These are phyloP conservation scores for Choiromyces venosus DNA, from an alignment of 495 filamentous ascomycete genomes.

Conservation along the genomic window DNA sequence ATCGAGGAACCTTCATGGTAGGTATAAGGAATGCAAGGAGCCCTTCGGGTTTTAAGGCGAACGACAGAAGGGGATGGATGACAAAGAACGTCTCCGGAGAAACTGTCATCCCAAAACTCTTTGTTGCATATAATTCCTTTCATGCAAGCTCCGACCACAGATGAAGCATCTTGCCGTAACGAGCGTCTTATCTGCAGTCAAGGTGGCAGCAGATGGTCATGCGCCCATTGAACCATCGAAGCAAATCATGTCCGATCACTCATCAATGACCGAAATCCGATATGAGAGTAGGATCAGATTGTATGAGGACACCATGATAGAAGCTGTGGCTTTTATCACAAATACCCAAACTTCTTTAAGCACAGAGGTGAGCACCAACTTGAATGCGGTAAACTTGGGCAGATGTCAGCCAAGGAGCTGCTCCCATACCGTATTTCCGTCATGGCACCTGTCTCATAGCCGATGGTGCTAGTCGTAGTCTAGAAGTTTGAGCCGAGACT, in stretches of 20 bases:
- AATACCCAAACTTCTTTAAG: background rate
- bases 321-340: background rate
- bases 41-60: background rate
- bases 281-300: background rate
- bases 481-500: background rate
- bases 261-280: background rate
- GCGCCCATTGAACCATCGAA: background rate
- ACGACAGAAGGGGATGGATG: background rate
- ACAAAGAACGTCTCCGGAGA: background rate
- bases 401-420: background rate
- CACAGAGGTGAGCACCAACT: background rate
- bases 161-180: background rate
- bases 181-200: background rate
- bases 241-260: background rate
- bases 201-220: background rate
- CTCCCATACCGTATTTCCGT: background rate
- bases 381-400: background rate
- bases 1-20: background rate
- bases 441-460: background rate
- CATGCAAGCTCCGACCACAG: conserved; percentile 1
- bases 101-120: background rate
- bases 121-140: background rate
- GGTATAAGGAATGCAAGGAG: background rate
- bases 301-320: background rate
- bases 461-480: background rate